phyloP scores from a whole-genome alignment of 345 rosid genomes.

The Murraya koenigii region DNA sequence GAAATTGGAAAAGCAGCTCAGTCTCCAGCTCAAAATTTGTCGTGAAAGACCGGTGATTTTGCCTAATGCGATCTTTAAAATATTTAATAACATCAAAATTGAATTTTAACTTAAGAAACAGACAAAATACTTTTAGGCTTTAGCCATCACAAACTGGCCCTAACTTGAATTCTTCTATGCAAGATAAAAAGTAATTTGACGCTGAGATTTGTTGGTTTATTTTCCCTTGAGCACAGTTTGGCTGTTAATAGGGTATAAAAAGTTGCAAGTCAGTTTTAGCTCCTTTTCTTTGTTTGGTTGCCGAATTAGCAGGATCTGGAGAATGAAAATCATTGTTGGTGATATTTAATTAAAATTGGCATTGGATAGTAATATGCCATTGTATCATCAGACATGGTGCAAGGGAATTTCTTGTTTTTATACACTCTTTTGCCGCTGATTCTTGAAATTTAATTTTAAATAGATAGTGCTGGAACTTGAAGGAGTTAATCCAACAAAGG shows the following conservation, averaged over 20 bases:
- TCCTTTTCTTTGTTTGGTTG: not conserved
- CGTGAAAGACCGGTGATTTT: too few species aligned
- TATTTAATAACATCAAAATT: too few species aligned
- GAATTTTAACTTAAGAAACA: too few species aligned
- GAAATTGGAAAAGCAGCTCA: too few species aligned
- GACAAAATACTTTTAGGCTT: too few species aligned
- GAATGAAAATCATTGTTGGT: not conserved
- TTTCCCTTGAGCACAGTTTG: not conserved
- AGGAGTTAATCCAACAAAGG: slow-evolving; percentile 70
- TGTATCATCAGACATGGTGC: not conserved
- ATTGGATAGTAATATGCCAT: not conserved
- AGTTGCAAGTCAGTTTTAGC: not conserved
- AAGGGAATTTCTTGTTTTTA: not conserved
- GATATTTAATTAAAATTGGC: not conserved
- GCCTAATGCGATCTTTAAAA: too few species aligned
- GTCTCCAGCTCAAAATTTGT: too few species aligned
- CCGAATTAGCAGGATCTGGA: not conserved
- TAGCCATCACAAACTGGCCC: too few species aligned
- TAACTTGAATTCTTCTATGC: too few species aligned
- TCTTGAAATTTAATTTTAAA: slow-evolving; percentile 13
- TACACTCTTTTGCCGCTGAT: not conserved
- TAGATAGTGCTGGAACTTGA: slow-evolving; percentile 81
- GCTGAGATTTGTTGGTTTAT: not conserved
- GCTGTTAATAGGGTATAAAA: not conserved
- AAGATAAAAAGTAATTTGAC: too few species aligned